Evolutionary conservation across 345 rosid genomes (phyloP), one percentile per base, ranked within the genome.

Genomic region (Orychophragmus violaceus): DNA sequence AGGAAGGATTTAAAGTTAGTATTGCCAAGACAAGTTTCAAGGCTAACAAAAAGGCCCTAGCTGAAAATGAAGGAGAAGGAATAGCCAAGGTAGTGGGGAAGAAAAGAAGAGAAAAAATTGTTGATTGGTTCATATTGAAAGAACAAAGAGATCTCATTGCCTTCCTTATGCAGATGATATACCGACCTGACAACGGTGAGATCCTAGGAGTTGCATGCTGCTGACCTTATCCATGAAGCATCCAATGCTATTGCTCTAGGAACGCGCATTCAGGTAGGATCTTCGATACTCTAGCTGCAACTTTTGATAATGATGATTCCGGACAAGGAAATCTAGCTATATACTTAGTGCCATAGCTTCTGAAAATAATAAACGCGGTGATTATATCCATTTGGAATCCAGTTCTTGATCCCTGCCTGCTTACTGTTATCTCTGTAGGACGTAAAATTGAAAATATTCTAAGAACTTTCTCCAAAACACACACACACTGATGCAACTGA

Each of bases 201-300:
- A 91, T 94, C 35, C 85, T 94, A 27, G 99, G 99, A 59, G 97
- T 94, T 94, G 78, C 99, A 94, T 56, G 97, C 99, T 22, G 99
- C 99, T 42, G 99, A 94, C 74, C 97, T 94, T 65, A 94, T 94
- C 78, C 99, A 94, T 52, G 99, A 94, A 87, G 99, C 97, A 45
- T 95, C 99, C 23, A 95, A 95, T 72, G 99, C 99, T 5, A 87
- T 95, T 44, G 96, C 96, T 35, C 62, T 95, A 62, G 97, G 96
- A 44, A 87, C 97, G 24, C 76, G 85, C 19, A 84, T 95, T 78
- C 91, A 91, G 76, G 99, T 87, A 42, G 28, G 78, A 2, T 30
- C 8, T 23, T 42, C 2, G n/a, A 42, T 30, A 71, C 32, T 54
- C 44, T 17, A 24, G 51, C n/a, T n/a, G n/a, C n/a, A n/a, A n/a